phyloP scores from a whole-genome alignment of 2,329 filamentous ascomycete species.

The Xylaria sp. region DNA sequence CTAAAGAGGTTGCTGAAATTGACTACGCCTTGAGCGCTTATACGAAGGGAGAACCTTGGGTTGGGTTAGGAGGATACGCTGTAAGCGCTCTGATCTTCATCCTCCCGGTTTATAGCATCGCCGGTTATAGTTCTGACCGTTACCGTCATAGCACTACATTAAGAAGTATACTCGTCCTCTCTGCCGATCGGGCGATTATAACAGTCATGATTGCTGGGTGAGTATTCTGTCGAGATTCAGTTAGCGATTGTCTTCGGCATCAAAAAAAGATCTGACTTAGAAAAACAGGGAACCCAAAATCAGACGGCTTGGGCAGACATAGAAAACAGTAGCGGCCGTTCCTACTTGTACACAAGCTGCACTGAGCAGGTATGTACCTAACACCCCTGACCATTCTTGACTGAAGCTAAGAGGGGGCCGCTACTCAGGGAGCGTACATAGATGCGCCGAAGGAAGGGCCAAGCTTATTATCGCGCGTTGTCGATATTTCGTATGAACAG shows the following conservation, averaged over 20 bases:
- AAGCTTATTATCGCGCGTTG: conserved; percentile 58
- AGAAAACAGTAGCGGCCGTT: conserved; percentile 54
- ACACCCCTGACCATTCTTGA: background rate
- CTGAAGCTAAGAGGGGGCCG: conserved; percentile 4
- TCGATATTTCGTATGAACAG: conserved; percentile 62
- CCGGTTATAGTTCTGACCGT: background rate
- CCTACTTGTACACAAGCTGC: conserved; percentile 63
- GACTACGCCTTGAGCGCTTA: conserved; percentile 61
- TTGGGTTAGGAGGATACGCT: conserved; percentile 62
- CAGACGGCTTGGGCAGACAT: conserved; percentile 57
- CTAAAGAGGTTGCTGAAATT: conserved; percentile 56
- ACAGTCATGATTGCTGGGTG: conserved; percentile 59
- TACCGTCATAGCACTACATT: conserved; percentile 54
- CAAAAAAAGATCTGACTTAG: conserved; percentile 9
- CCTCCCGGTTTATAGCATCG: background rate
- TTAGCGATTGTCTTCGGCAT: too few species aligned
- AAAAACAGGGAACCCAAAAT: conserved; percentile 48
- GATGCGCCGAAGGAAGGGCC: conserved; percentile 57
- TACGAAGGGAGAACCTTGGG: conserved; percentile 61
- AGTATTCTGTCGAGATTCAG: conserved; percentile 32
- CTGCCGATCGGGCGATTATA: conserved; percentile 55
- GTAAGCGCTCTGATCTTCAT: conserved; percentile 15
- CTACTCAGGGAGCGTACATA: conserved; percentile 57
- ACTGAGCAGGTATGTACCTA: conserved; percentile 52
- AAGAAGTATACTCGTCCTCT: conserved; percentile 57